A percentile compares a stretch with the other conserved stretches of the same genome.
Conservation (phyloP, 2,329 filamentous ascomycete genomes). For the Albophoma yamanashiensis region DNA sequence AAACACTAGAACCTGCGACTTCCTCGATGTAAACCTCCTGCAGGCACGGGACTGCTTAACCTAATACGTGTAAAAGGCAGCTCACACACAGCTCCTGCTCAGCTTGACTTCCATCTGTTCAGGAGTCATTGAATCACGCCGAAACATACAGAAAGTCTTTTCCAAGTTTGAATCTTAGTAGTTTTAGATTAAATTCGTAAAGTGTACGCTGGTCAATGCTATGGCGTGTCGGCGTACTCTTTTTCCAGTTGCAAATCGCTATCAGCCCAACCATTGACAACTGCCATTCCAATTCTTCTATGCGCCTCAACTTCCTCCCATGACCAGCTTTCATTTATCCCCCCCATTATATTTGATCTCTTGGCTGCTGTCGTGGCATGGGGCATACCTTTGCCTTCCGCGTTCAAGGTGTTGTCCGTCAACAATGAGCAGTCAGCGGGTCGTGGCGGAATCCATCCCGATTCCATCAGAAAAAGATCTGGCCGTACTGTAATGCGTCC, state of each 20-base stretch:
- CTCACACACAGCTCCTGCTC: too few species aligned
- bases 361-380: too few species aligned
- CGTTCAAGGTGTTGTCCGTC: not conserved
- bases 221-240: not conserved
- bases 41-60: too few species aligned
- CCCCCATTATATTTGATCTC: not conserved
- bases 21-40: too few species aligned
- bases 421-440: not conserved
- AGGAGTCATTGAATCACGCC: too few species aligned
- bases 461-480: not conserved
- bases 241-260: not conserved
- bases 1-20: too few species aligned
- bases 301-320: constrained; percentile 1
- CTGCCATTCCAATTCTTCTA: not conserved
- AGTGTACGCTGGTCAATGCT: not conserved
- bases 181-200: too few species aligned
- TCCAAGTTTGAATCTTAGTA: too few species aligned
- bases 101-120: too few species aligned
- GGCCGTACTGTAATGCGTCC: not conserved
- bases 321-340: not conserved
- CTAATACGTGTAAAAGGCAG: too few species aligned
- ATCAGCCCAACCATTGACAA: constrained; percentile 1
- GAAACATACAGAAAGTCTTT: too few species aligned
- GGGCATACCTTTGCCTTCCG: too few species aligned
- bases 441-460: not conserved